These are phyloP conservation scores for Dactylella cylindrospora DNA, from an alignment of 2,329 filamentous ascomycete genomes.

Conservation along the genomic window DNA sequence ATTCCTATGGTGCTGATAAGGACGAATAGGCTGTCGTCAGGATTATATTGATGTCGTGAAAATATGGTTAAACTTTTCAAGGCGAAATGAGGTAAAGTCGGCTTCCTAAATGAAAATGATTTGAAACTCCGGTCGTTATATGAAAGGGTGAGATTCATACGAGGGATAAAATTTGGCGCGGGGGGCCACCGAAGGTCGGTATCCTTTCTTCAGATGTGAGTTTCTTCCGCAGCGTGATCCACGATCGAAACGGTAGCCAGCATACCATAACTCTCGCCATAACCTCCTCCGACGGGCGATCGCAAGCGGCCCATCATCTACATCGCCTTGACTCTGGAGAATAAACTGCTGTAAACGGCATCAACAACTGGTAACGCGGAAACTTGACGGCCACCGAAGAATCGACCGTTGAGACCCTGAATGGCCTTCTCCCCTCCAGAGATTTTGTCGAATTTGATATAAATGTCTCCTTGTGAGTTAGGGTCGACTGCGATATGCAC, in stretches of 20 bases:
- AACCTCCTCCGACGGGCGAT: too few relatives aligned
- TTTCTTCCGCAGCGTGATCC: constrained; percentile 7
- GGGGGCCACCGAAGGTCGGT: constrained; percentile 5
- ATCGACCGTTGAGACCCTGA: constrained; percentile 94
- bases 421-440: constrained; percentile 96
- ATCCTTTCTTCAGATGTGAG: constrained; percentile 30
- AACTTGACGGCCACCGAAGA: constrained; percentile 90
- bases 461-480: constrained; percentile 93
- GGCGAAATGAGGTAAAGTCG: constrained; percentile 1
- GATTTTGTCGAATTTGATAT: constrained; percentile 96
- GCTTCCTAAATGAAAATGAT: constrained; percentile 36
- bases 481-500: constrained; percentile 95
- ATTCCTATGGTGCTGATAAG: background rate
- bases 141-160: constrained; percentile 42
- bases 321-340: constrained; percentile 80
- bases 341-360: constrained; percentile 96
- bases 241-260: constrained; percentile 22
- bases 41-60: background rate
- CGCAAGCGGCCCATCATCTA: too few relatives aligned
- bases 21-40: constrained; percentile 16
- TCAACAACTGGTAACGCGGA: constrained; percentile 95
- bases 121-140: constrained; percentile 28
- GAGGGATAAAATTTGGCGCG: constrained; percentile 12
- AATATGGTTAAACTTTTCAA: constrained; percentile 21
- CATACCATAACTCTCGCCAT: constrained; percentile 31